Base-by-base conservation (phyloP, 1,284 basidiomycete genomes). In the Cyathus pygmaeus region DNA sequence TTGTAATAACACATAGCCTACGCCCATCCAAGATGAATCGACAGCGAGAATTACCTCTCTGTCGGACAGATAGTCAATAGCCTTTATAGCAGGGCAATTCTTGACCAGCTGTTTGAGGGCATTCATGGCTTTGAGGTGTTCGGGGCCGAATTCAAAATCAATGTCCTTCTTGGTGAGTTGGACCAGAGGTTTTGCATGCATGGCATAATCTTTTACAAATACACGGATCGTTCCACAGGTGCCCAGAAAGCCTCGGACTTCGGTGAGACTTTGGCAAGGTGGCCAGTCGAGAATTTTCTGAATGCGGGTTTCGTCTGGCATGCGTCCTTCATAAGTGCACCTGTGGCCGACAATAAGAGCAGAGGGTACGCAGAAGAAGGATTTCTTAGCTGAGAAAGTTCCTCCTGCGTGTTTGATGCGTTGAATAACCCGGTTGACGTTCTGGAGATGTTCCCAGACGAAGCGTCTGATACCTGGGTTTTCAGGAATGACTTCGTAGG, bases 401-500 rank as follows among this genome's bases (percentile, higher is more conserved):
- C 51, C n/a, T n/a, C 71, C 62, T 4, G 67, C 62, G 33, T 54
- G 50, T 26, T 55, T 59, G 19, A 73, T 53, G 1, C 65, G 51
- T 33, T 71, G 71, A 53, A 71, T 67, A 10, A 74, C 62, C 11
- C n/a, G n/a, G n/a, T n/a, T n/a, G n/a, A n/a, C n/a, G n/a, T n/a
- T n/a, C n/a, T n/a, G n/a, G n/a, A n/a, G 60, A 64, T 80, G 76
- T 66, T 79, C 76, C 72, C 71, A 79, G 2, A 79, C 64, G 56
- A 78, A 80, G 5, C 70, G 41, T 30, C 74, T 54, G 19, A 80
- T 76, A 1, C 67, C 71, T 26, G 66, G 65, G 51, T 79, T 78
- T 21, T 69, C 72, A 2, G 63, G 39, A 1, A 78, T 59, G 2
- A 59, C 60, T 46, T 77, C 74, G 3, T 63, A 73, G 1, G 55